phyloP scores from a whole-genome alignment of 306 rosid genomes.

The Calophaca sinica region DNA sequence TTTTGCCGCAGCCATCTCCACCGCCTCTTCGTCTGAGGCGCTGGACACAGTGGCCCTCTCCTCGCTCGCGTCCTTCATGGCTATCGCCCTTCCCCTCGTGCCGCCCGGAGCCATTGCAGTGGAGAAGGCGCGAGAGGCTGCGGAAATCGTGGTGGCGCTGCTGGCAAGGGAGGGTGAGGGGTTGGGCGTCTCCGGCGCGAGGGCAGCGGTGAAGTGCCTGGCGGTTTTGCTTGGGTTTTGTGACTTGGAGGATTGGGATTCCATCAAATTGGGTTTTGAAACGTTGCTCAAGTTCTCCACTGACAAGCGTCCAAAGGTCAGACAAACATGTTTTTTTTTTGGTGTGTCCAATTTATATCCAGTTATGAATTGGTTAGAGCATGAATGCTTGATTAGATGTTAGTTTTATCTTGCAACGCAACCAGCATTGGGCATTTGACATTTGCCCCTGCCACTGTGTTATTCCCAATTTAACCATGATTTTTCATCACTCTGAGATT shows the following conservation, averaged over 20 bases:
- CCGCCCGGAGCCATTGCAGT: constrained; percentile 49
- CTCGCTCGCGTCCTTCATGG: constrained; percentile 72
- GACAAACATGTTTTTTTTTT: background rate
- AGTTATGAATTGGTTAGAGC: background rate
- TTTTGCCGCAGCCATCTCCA: constrained; percentile 73
- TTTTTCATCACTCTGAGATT: background rate
- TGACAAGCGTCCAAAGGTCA: constrained; percentile 89
- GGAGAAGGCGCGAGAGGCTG: constrained; percentile 62
- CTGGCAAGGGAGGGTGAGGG: constrained; percentile 58
- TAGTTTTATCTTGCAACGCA: constrained; percentile 3
- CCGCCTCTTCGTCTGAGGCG: constrained; percentile 53
- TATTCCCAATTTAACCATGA: background rate
- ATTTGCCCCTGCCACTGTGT: background rate
- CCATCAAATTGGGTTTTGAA: constrained; percentile 69
- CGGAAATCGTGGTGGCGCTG: constrained; percentile 51
- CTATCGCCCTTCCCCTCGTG: constrained; percentile 69
- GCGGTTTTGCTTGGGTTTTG: constrained; percentile 82
- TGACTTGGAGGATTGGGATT: constrained; percentile 82
- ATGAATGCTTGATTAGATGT: background rate
- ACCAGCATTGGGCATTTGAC: background rate
- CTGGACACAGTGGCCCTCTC: constrained; percentile 67
- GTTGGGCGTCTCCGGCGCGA: constrained; percentile 61
- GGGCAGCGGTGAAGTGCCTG: constrained; percentile 79
- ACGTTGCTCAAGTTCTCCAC: constrained; percentile 73
- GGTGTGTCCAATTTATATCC: constrained; percentile 16